Evolutionary conservation across 2,329 filamentous ascomycete genomes (phyloP).

Genomic region (Penicillium sp.): DNA sequence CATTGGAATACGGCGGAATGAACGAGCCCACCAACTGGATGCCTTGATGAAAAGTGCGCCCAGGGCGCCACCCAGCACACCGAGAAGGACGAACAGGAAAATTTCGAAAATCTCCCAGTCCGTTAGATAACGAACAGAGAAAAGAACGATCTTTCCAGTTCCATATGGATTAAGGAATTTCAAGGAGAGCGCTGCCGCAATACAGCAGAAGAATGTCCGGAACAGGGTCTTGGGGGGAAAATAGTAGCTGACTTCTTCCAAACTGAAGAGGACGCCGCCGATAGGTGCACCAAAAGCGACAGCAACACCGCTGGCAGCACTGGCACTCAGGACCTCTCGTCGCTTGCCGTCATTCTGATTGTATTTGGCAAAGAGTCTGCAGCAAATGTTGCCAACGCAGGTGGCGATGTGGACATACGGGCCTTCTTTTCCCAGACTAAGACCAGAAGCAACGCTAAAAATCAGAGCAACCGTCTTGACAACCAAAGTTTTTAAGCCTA

Average conservation of each 20-base stretch:
- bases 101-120: constrained; percentile 97
- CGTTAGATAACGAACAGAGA: constrained; percentile 81
- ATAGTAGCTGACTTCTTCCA: constrained; percentile 94
- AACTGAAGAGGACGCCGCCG: constrained; percentile 83
- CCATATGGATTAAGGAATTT: constrained; percentile 97
- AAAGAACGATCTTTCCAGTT: constrained; percentile 93
- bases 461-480: constrained; percentile 81
- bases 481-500: constrained; percentile 79
- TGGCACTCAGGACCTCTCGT: constrained; percentile 87
- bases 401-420: constrained; percentile 97
- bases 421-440: constrained; percentile 91
- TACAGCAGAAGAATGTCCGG: constrained; percentile 96
- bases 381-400: constrained; percentile 91
- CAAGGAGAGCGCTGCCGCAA: constrained; percentile 79
- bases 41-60: constrained; percentile 97
- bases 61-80: constrained; percentile 73
- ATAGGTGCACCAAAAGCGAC: constrained; percentile 91
- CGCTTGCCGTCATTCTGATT: constrained; percentile 90
- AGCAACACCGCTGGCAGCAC: constrained; percentile 84
- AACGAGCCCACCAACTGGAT: constrained; percentile 80
- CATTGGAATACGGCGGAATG: constrained; percentile 71
- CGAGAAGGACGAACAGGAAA: constrained; percentile 75
- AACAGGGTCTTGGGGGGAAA: constrained; percentile 97
- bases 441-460: constrained; percentile 83
- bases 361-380: constrained; percentile 91